Percentiles rank a stretch among this genome's conserved stretches.
These are phyloP conservation scores for Dryadomyces quercus-mongolicae DNA, from an alignment of 2,329 filamentous ascomycete species.

Conservation along the genomic window DNA sequence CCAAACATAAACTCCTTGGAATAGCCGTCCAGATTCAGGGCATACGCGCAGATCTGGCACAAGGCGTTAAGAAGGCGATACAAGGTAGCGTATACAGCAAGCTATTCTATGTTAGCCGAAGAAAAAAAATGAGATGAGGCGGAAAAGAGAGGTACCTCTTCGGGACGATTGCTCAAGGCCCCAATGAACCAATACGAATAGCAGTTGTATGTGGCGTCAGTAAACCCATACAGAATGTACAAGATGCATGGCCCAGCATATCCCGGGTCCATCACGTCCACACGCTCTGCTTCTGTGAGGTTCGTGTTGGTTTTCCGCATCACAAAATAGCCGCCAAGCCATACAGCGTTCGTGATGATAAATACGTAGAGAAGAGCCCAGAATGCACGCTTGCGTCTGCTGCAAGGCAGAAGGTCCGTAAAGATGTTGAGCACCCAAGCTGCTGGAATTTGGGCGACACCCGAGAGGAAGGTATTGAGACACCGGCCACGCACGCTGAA, in stretches of 20 bases:
- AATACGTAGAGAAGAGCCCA: background rate
- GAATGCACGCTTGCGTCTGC: background rate
- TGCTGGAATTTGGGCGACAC: constrained; percentile 5
- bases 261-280: background rate
- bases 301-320: background rate
- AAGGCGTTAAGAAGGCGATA: background rate
- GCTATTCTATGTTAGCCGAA: background rate
- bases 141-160: background rate
- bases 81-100: background rate
- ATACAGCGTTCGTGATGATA: background rate
- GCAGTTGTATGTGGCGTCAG: background rate
- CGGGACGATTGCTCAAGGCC: background rate
- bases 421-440: background rate
- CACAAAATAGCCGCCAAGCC: background rate
- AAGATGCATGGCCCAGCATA: background rate
- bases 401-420: background rate
- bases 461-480: constrained; percentile 8
- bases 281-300: background rate
- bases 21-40: background rate
- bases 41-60: background rate
- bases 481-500: background rate
- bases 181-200: background rate
- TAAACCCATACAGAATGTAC: background rate
- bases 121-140: background rate
- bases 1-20: background rate